Evolutionary conservation across 371 early-diverging fungal species (phyloP), one percentile per base, ranked within the genome.

Genomic region (Haplosporangium sp.): DNA sequence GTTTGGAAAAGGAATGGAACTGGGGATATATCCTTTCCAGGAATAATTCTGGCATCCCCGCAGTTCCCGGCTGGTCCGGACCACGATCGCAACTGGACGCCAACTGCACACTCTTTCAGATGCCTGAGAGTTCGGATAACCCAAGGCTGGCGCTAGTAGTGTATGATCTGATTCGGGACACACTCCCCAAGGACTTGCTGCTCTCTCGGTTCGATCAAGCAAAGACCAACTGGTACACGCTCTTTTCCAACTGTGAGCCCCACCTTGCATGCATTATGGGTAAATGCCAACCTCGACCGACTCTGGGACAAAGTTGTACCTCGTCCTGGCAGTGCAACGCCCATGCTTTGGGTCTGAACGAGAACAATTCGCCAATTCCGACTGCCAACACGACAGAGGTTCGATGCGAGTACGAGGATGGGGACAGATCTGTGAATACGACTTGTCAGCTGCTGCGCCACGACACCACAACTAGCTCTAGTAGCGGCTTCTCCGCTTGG

Each of bases 261-360:
- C 10, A 56, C 9, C 55, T 71, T 53, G 54, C 72, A 2, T 77
- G 77, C 23, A 55, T 48, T 2, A 36, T 55, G 50, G 68, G 72
- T 6, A 64, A 48, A 13, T 77, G 77, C 53, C 57, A 50, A 14
- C 68, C 62, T 12, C 50, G 77, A n/a, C 77, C 77, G 5, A 59
- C 36, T 11, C 40, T 67, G 37, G 68, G 68, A 14, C 64, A 77
- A 42, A 48, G 54, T 23, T 77, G 77, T 41, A 67, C 63, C 18
- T 62, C 77, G 16, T 71, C 67, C 10, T 77, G 77, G 77, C 72
- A 77, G 23, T 77, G 77, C n/a, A 77, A 77, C 21, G 57, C 77
- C 0, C 61, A 47, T 38, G 77, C 77, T 2, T 41, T 77, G 36
- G 77, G 77, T 10, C 72, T 77, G 52, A 59, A 77, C 42, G 77